Evolutionary conservation across 371 early-diverging fungal genomes (phyloP).

Genomic region (Umbelopsis sp.): DNA sequence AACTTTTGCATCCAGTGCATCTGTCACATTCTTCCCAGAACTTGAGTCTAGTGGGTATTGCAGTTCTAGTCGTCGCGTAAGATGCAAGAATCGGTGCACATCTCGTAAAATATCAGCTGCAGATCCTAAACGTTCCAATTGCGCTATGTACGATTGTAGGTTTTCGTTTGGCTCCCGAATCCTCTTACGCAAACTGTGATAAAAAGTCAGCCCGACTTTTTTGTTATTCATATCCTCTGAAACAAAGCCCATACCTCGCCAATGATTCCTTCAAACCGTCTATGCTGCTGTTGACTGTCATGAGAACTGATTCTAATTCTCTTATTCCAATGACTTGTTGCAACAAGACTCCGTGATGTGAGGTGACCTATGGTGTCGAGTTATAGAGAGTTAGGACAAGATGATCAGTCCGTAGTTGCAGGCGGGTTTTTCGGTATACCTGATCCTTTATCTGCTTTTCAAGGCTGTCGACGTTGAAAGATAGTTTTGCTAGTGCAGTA

Average conservation of each 20-base stretch:
- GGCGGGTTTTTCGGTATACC: constrained; percentile 37
- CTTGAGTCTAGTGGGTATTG: constrained; percentile 45
- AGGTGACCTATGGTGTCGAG: constrained; percentile 55
- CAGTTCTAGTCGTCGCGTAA: constrained; percentile 63
- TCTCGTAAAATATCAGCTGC: constrained; percentile 70
- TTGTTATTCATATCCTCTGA: background rate
- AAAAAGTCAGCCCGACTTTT: background rate
- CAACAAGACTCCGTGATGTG: constrained; percentile 72
- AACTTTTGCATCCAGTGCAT: background rate
- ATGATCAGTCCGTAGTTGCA: background rate
- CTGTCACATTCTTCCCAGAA: background rate
- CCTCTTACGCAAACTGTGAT: constrained; percentile 56
- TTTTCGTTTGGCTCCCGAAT: constrained; percentile 66
- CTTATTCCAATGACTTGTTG: constrained; percentile 74
- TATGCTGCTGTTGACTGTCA: constrained; percentile 60
- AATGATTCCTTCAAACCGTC: constrained; percentile 60
- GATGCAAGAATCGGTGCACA: constrained; percentile 65
- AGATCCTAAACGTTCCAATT: constrained; percentile 67
- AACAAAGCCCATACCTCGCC: constrained; percentile 44
- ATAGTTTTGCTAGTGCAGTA: constrained; percentile 69
- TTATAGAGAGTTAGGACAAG: background rate
- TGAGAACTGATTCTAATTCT: constrained; percentile 60
- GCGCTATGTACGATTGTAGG: constrained; percentile 57
- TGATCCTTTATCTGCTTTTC: constrained; percentile 81
- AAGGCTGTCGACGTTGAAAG: constrained; percentile 75